These are phyloP conservation scores for Lyophyllum decastes DNA, from an alignment of 768 basidiomycete genomes.

Conservation along the genomic window DNA sequence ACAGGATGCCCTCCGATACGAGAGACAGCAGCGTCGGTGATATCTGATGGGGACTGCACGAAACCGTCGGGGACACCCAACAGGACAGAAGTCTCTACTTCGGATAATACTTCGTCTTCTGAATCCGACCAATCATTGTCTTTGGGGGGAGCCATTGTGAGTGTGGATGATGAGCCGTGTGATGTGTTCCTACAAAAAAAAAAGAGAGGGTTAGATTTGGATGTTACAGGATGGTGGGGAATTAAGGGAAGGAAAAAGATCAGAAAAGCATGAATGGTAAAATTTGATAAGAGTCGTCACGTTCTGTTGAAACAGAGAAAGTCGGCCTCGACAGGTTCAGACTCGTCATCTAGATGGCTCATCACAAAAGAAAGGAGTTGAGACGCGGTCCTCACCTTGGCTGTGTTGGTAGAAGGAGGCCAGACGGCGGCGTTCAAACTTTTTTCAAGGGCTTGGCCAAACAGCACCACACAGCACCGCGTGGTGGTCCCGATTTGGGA, in stretches of 20 bases:
- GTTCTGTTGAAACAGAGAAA: constrained; percentile 53
- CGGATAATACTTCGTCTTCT: constrained; percentile 59
- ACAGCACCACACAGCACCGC: constrained; percentile 23
- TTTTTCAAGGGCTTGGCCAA: constrained; percentile 23
- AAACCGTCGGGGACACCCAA: constrained; percentile 81
- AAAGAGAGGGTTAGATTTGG: constrained; percentile 17
- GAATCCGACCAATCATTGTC: constrained; percentile 83
- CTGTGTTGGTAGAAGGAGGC: constrained; percentile 12
- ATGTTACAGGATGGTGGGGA: constrained; percentile 13
- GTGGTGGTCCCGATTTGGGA: constrained; percentile 15
- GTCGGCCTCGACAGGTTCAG: constrained; percentile 62
- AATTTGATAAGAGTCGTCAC: constrained; percentile 64
- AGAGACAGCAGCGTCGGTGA: constrained; percentile 80
- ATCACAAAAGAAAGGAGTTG: constrained; percentile 31
- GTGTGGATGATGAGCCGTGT: constrained; percentile 5
- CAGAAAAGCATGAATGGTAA: constrained; percentile 97
- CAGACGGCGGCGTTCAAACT: constrained; percentile 11
- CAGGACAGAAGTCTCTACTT: constrained; percentile 71
- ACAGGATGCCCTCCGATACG: constrained; percentile 91
- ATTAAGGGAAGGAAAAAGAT: constrained; percentile 35
- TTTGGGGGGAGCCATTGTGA: constrained; percentile 39
- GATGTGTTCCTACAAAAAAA: constrained; percentile 14
- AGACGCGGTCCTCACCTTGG: constrained; percentile 21
- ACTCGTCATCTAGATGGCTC: constrained; percentile 73
- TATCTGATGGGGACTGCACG: constrained; percentile 56